Percentiles rank a stretch among this genome's conserved stretches.
Conservation (phyloP, 805 yeast species). For the Candida pseudofarinosa region DNA sequence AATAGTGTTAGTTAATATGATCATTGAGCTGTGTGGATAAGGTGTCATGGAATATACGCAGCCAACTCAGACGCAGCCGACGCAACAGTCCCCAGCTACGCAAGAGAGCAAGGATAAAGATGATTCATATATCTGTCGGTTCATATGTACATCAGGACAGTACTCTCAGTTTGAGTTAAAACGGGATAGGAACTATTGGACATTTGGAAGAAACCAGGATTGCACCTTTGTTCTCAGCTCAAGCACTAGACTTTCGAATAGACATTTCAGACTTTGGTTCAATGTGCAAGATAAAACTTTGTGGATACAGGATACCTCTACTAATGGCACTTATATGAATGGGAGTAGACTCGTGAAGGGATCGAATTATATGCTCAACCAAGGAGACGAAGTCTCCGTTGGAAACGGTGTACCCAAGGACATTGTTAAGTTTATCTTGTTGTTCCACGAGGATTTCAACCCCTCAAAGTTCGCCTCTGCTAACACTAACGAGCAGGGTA, state of each 20-base stretch:
- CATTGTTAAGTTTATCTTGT: conserved; percentile 48
- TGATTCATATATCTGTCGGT: conserved; percentile 42
- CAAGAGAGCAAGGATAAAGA: conserved; percentile 21
- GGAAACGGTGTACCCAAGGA: conserved; percentile 84
- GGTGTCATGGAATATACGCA: conserved; percentile 20
- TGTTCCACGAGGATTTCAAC: conserved; percentile 41
- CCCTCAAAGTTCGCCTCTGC: conserved; percentile 24
- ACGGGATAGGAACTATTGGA: conserved; percentile 47
- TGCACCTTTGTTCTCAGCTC: conserved; percentile 62
- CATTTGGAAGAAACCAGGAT: conserved; percentile 66
- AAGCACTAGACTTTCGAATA: conserved; percentile 64
- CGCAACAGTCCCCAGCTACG: conserved; percentile 33
- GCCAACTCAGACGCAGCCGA: conserved; percentile 34
- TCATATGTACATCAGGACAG: conserved; percentile 60
- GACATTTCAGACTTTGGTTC: conserved; percentile 70
- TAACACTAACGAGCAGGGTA: conserved; percentile 45
- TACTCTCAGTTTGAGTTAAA: conserved; percentile 44
- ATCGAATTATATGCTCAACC: conserved; percentile 74
- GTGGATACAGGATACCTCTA: conserved; percentile 72
- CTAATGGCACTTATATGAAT: conserved; percentile 91
- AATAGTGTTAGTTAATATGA: neutral
- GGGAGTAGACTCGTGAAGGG: conserved; percentile 68
- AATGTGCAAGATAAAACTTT: conserved; percentile 51
- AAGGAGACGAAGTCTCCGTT: conserved; percentile 90
- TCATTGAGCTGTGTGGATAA: neutral